Evolutionary conservation across 2,329 filamentous ascomycete genomes (phyloP).

Genomic region (Sporothrix euskadiensis): DNA sequence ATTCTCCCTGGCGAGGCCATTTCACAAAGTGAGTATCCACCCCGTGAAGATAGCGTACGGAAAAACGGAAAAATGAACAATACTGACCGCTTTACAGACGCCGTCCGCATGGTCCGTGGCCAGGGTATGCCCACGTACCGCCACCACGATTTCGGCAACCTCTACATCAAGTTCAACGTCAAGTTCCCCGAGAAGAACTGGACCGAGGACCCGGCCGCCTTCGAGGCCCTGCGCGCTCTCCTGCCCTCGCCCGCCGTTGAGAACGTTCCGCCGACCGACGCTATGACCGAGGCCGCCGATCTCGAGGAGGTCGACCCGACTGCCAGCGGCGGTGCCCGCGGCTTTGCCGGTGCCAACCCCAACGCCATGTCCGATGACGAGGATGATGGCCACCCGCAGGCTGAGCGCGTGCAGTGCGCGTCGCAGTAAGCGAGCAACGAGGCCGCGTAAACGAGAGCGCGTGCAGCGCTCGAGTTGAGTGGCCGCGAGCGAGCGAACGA

Average conservation of each 20-base stretch:
- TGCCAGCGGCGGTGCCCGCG: conserved; percentile 64
- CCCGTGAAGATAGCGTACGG: neutral
- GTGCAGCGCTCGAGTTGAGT: neutral
- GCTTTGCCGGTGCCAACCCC: conserved; percentile 54
- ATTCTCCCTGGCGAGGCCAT: conserved; percentile 95
- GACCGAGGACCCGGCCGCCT: conserved; percentile 66
- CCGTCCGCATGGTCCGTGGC: conserved; percentile 90
- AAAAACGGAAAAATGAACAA: neutral
- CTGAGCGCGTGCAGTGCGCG: conserved; percentile 81
- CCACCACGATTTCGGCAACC: conserved; percentile 92
- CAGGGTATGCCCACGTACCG: conserved; percentile 97
- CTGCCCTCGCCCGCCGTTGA: conserved; percentile 70
- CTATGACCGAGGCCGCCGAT: conserved; percentile 87
- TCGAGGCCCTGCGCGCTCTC: conserved; percentile 77
- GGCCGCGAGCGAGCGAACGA: neutral
- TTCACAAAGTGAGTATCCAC: conserved; percentile 47
- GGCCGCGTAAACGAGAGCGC: neutral
- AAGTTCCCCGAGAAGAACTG: conserved; percentile 87
- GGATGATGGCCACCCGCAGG: conserved; percentile 72
- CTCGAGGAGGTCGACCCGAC: conserved; percentile 75
- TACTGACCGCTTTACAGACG: conserved; percentile 53
- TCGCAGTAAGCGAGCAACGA: conserved; percentile 65
- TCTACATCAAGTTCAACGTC: conserved; percentile 96
- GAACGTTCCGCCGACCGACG: conserved; percentile 70
- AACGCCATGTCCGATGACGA: conserved; percentile 72